Conservation (phyloP, 2,329 filamentous ascomycete genomes). For the Gyromitra esculenta region DNA sequence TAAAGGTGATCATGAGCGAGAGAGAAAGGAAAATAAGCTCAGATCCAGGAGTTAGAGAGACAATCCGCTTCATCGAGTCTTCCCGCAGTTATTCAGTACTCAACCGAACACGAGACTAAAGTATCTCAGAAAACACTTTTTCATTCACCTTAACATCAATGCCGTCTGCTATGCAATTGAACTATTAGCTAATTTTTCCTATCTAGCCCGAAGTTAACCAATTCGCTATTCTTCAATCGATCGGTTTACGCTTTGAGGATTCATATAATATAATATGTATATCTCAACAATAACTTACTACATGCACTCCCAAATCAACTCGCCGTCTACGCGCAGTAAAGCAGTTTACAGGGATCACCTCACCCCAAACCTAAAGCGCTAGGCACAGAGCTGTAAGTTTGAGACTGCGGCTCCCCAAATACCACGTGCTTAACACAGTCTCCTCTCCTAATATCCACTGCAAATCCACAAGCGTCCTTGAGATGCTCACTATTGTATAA, state of each 20-base stretch:
- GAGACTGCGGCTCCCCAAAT: background rate
- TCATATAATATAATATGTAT: background rate
- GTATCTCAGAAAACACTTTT: too few relatives aligned
- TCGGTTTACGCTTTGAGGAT: background rate
- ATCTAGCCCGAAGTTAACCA: background rate
- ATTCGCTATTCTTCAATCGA: too few relatives aligned
- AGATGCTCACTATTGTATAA: background rate
- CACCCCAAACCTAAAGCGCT: background rate
- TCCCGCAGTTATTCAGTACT: too few relatives aligned
- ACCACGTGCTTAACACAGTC: background rate
- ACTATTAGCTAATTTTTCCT: too few relatives aligned
- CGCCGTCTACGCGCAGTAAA: background rate
- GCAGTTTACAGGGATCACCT: background rate
- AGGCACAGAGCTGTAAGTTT: background rate
- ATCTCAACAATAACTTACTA: background rate
- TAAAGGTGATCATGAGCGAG: too few relatives aligned
- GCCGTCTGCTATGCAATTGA: too few relatives aligned
- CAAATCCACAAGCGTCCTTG: background rate
- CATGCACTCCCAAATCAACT: background rate
- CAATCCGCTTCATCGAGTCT: too few relatives aligned
- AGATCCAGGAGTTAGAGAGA: too few relatives aligned
- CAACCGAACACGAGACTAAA: too few relatives aligned
- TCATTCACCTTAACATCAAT: too few relatives aligned
- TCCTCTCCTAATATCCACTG: background rate
- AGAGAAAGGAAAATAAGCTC: too few relatives aligned